Evolutionary conservation across 805 yeast species (phyloP), one percentile per base, ranked within the genome.

Genomic region (Suhomyces tanzawaensis): DNA sequence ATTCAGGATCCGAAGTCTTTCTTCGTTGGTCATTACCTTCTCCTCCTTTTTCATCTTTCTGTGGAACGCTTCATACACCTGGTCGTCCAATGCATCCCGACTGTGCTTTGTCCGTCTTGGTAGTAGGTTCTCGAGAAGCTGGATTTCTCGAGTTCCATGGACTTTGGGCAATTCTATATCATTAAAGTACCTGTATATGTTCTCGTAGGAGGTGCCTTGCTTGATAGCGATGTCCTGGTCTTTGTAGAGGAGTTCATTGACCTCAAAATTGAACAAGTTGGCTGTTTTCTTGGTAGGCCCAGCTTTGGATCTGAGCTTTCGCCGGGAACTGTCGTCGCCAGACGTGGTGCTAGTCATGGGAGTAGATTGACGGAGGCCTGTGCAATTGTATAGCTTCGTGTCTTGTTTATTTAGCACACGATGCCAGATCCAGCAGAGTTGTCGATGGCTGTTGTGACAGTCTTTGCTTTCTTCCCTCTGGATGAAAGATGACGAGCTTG

Each of bases 21-120:
- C 90, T 2, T 72, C 62, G 24, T 66, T 66, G 19, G 69, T 61
- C 75, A 82, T 79, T 32, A 76, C 69, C 41, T 72, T 72, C 56
- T 85, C 95, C 36, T 80, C 81, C 39, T 75, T 75, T 45, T 74
- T 76, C 79, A 82, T 76, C 27, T 74, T 68, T 29, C 70, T 69
- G 58, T 84, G 90, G 48, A 71, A 76, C 11, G 62, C 44, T 21
- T 56, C 49, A 52, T 64, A 80, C 11, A 63, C 14, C 0, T 53
- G 47, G 52, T 79, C 83, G 1, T 57, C 48, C 33, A 85, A 59
- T 4, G 79, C 77, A 40, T 67, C 73, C 4, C 16, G 6, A 29
- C 24, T n/a, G 19, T 22, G 21, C 11, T 54, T 50, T 15, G 55
- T 41, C 22, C 52, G 45, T 23, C 64, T 42, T 17, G 62, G 60